A percentile compares a stretch with the other conserved stretches of the same genome.
Conservation (phyloP, 495 filamentous ascomycete species). For the Gamarada debralockiae region DNA sequence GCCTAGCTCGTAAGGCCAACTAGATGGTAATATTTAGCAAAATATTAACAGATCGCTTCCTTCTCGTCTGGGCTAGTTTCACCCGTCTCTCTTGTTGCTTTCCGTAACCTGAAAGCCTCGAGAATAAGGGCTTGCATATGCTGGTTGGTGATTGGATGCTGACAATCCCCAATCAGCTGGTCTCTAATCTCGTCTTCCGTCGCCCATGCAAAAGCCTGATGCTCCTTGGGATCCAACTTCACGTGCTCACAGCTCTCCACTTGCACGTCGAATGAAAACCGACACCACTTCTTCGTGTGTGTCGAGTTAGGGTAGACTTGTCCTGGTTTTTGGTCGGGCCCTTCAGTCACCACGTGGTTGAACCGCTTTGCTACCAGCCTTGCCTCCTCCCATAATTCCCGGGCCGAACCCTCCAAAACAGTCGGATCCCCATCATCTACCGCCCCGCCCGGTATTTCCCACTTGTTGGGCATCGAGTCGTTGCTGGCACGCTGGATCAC, state of each 20-base stretch:
- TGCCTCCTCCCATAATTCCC: slow-evolving; percentile 56
- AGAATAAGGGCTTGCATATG: slow-evolving; percentile 8
- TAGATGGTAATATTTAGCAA: too few relatives aligned
- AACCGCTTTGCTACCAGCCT: slow-evolving; percentile 31
- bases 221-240: slow-evolving; percentile 31
- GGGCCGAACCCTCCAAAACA: slow-evolving; percentile 40
- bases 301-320: slow-evolving; percentile 11
- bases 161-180: slow-evolving; percentile 4
- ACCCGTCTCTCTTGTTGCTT: slow-evolving; percentile 1
- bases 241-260: slow-evolving; percentile 22
- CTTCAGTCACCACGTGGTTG: slow-evolving; percentile 31
- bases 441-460: slow-evolving; percentile 54
- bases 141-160: slow-evolving; percentile 9
- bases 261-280: slow-evolving; percentile 34
- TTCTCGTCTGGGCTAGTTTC: neutral
- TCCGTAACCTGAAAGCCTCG: slow-evolving; percentile 8
- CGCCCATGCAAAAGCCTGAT: slow-evolving; percentile 40
- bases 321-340: slow-evolving; percentile 11
- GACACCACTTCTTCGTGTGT: slow-evolving; percentile 19
- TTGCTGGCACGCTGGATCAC: slow-evolving; percentile 47
- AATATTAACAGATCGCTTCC: neutral
- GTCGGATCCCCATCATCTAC: slow-evolving; percentile 44
- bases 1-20: too few relatives aligned
- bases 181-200: slow-evolving; percentile 37
- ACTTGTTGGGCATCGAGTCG: slow-evolving; percentile 44